These are phyloP conservation scores for Phytophthora tubulina DNA, from an alignment of 352 stramenopile species.

Conservation along the genomic window DNA sequence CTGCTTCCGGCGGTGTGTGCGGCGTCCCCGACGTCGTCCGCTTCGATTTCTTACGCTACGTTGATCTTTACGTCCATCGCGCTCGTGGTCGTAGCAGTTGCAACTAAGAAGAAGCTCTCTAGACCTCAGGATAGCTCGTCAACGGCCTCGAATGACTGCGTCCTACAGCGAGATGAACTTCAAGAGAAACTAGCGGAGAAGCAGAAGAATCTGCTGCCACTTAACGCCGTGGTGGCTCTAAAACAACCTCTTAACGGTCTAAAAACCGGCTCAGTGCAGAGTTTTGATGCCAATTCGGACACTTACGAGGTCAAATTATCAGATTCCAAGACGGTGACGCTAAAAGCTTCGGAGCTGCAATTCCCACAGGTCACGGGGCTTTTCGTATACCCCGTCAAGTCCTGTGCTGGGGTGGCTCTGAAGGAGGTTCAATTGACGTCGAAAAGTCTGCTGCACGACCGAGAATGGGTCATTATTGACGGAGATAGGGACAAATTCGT, in stretches of 20 bases:
- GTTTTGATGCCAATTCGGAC: constrained; percentile 35
- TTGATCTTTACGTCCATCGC: constrained; percentile 15
- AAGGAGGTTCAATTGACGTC: constrained; percentile 54
- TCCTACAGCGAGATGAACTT: constrained; percentile 46
- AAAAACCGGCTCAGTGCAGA: constrained; percentile 26
- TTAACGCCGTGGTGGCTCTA: constrained; percentile 33
- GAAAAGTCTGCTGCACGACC: constrained; percentile 74
- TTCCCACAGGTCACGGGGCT: constrained; percentile 55
- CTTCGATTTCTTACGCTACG: neutral
- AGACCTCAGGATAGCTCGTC: neutral
- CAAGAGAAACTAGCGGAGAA: constrained; percentile 38
- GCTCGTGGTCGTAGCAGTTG: constrained; percentile 18
- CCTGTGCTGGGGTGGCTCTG: constrained; percentile 72
- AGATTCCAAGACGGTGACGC: constrained; percentile 16
- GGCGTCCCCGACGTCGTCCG: neutral
- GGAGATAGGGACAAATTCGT: constrained; percentile 69
- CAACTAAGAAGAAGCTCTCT: constrained; percentile 9
- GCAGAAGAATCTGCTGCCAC: constrained; percentile 33
- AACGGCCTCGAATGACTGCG: constrained; percentile 3
- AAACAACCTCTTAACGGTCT: constrained; percentile 11
- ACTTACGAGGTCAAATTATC: constrained; percentile 49
- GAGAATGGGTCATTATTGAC: constrained; percentile 84
- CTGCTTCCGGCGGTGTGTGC: constrained; percentile 21
- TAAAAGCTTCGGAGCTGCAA: constrained; percentile 39
- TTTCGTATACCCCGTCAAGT: constrained; percentile 89